A percentile compares a stretch with the other conserved stretches of the same genome.
These are phyloP conservation scores for Pestalotiopsis sp. DNA, from an alignment of 2,329 filamentous ascomycete species.

Conservation along the genomic window DNA sequence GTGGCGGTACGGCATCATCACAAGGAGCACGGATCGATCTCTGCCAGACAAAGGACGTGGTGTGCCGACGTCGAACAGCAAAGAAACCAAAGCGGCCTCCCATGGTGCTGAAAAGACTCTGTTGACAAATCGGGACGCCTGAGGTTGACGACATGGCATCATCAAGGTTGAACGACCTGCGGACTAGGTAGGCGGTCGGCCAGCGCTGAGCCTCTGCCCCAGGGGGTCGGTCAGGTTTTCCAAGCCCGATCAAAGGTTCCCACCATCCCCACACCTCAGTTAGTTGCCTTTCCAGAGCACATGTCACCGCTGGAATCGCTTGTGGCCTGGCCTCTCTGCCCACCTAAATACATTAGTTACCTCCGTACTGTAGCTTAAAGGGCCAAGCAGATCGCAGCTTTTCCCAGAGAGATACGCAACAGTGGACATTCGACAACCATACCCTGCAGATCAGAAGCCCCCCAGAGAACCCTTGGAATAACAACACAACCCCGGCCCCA, in stretches of 20 bases:
- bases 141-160: background rate
- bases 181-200: background rate
- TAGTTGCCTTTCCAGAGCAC: background rate
- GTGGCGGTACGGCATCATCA: background rate
- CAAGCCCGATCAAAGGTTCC: background rate
- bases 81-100: background rate
- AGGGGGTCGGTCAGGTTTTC: background rate
- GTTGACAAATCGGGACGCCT: background rate
- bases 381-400: background rate
- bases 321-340: background rate
- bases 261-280: background rate
- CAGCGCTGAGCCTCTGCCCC: background rate
- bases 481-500: background rate
- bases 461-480: background rate
- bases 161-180: background rate
- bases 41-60: background rate
- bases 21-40: background rate
- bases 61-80: background rate
- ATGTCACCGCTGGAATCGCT: slow-evolving; percentile 3
- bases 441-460: background rate
- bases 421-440: background rate
- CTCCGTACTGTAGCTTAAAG: background rate
- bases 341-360: background rate
- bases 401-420: background rate
- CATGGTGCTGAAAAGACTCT: background rate